Evolutionary conservation across 2,329 filamentous ascomycete genomes (phyloP), one percentile per base, ranked within the genome.

Genomic region (Microsporum audouinii): DNA sequence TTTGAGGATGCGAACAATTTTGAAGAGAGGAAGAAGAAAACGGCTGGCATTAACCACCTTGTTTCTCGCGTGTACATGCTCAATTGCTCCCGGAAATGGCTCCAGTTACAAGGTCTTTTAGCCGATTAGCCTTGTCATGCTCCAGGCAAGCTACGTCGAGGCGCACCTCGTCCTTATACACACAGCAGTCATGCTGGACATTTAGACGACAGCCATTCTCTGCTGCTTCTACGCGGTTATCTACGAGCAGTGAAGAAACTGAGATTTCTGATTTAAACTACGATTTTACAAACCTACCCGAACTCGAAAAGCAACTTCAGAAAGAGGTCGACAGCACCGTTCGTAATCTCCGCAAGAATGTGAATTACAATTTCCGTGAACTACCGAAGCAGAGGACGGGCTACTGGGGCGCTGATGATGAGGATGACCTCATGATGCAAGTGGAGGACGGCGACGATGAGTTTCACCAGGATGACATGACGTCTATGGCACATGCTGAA

Each of bases 401-500:
- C 0, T 76, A 76, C 63, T 78, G 77, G 75, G 72, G 72, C 1
- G 73, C 76, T 55, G 76, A 75, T 5, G 77, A 78, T 61, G 70
- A 72, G 4, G 77, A 79, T 59, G 76, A 78, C 55, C 71, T 77
- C 61, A 70, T 49, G 43, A 6, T 69, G 33, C 62, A 69, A 53
- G 75, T 77, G 36, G 78, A 84, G 63, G 79, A 84, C 65, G 74
- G 77, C 0, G 82, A 86, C 60, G 79, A 80, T 34, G 77, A 80
- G 6, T 73, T 73, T 63, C 27, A 47, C n/a, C 38, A 62, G 17
- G 57, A 49, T 49, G 57, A 59, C 72, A 88, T 99, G 63, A 88
- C 88, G 62, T 84, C 84, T 58, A 81, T 90, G 73, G 94, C 85
- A 0, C 91, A 99, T 75, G 85, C 82, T 59, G 91, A 97, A 77